phyloP scores from a whole-genome alignment of 805 yeast species.

The Hanseniaspora singularis region DNA sequence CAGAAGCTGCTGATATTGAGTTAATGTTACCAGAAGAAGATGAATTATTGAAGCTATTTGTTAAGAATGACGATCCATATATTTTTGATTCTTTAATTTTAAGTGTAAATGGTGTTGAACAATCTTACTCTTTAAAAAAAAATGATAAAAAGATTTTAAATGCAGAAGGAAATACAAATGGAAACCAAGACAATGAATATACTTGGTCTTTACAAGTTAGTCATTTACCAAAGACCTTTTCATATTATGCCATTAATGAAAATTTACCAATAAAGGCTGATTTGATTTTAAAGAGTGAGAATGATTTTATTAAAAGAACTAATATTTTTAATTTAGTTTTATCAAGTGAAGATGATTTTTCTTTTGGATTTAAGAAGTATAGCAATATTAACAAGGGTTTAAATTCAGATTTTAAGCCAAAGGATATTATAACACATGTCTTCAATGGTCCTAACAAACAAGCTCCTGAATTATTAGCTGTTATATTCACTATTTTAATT shows the following conservation, averaged over 20 bases:
- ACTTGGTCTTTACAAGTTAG: constrained; percentile 15
- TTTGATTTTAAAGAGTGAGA: constrained; percentile 9
- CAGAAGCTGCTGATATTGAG: constrained; percentile 1
- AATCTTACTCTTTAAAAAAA: constrained; percentile 9
- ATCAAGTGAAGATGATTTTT: not conserved
- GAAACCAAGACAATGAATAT: not conserved
- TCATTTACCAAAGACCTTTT: constrained; percentile 21
- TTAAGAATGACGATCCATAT: constrained; percentile 3
- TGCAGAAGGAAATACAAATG: not conserved
- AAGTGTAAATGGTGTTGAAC: constrained; percentile 7
- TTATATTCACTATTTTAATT: constrained; percentile 36
- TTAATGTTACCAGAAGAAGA: constrained; percentile 13
- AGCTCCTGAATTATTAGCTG: constrained; percentile 41
- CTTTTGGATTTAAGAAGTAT: constrained; percentile 5
- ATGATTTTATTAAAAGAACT: constrained; percentile 7
- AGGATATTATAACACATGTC: constrained; percentile 38
- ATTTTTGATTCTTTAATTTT: constrained; percentile 4
- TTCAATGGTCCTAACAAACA: constrained; percentile 47
- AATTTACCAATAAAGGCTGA: constrained; percentile 15
- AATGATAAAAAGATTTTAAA: not conserved
- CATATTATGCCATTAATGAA: constrained; percentile 20
- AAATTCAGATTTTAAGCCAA: constrained; percentile 9
- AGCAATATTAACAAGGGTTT: constrained; percentile 8
- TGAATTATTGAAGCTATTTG: constrained; percentile 13
- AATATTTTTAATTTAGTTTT: constrained; percentile 5